Evolutionary conservation across 768 basidiomycete genomes (phyloP), one percentile per base, ranked within the genome.

Genomic region (Tricholoma hemisulphureum): DNA sequence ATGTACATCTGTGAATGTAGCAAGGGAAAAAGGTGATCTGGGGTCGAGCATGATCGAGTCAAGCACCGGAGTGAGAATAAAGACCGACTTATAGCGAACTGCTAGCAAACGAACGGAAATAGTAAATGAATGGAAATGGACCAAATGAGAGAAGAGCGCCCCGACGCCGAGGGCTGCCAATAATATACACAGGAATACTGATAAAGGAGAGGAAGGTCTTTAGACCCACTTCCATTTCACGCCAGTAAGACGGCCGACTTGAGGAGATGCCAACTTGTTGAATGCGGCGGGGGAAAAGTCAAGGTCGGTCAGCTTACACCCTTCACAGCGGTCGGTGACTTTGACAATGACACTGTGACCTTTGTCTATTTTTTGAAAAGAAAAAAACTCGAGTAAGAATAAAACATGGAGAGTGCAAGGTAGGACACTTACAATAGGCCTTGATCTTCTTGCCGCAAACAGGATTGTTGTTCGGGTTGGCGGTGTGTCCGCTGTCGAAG

Each of bases 401-500:
- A 4, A 23, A 56, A 55, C n/a, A 26, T 56, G 58, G 41, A 34
- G 51, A 10, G 20, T n/a, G n/a, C n/a, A n/a, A n/a, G n/a, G n/a
- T n/a, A 8, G 9, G 20, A 18, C 16, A 4, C 79, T 69, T 72
- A 88, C 89, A 89, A 5, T 63, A 65, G 14, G 71, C 77, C 8
- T 56, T 66, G 55, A 88, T 72, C 54, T 72, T 61, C 64, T 71
- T 77, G 62, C 73, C 73, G 67, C 92, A 93, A 55, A 93, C 69
- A 31, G 91, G 89, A 75, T 94, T 92, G 55, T 61, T 65, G 70
- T 93, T 93, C 24, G 91, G 87, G 76, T 93, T 83, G 6, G 51
- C 75, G 23, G 70, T 52, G 67, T 84, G 87, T 9, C 77, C 81
- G 43, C 88, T 90, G 57, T 52, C 34, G 37, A 53, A 41, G 24